These are phyloP conservation scores for Paratrypanosoma confusum DNA, from an alignment of 208 protist species.

Conservation along the genomic window DNA sequence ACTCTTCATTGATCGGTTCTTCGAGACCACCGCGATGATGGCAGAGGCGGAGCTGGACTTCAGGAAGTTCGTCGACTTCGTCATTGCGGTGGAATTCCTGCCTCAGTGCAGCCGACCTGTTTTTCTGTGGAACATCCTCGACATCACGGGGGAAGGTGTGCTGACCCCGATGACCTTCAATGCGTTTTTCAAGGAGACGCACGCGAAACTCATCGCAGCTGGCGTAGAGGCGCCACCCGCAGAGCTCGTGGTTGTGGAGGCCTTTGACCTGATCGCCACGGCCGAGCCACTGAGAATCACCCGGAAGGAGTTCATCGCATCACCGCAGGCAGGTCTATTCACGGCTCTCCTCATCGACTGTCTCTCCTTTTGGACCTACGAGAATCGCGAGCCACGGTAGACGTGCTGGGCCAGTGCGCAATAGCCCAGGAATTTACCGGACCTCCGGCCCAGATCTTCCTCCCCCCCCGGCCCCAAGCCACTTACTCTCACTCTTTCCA, in stretches of 20 bases:
- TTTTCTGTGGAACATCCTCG: slow-evolving; percentile 87
- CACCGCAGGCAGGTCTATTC: slow-evolving; percentile 73
- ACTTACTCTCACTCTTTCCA: too few species aligned
- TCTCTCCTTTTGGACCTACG: slow-evolving; percentile 84
- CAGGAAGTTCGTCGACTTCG: slow-evolving; percentile 89
- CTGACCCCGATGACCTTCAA: slow-evolving; percentile 71
- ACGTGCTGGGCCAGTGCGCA: too few species aligned
- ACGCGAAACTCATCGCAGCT: slow-evolving; percentile 58
- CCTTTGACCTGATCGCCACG: slow-evolving; percentile 84
- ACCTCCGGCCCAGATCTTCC: too few species aligned
- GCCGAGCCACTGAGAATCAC: slow-evolving; percentile 70
- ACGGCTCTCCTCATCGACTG: slow-evolving; percentile 81
- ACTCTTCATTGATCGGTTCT: slow-evolving; percentile 85
- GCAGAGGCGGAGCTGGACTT: slow-evolving; percentile 83
- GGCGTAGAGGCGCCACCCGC: slow-evolving; percentile 49
- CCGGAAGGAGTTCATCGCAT: slow-evolving; percentile 72
- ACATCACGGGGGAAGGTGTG: slow-evolving; percentile 54
- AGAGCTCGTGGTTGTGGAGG: slow-evolving; percentile 80
- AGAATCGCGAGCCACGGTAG: slow-evolving; percentile 70
- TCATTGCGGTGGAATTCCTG: slow-evolving; percentile 78
- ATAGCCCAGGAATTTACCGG: too few species aligned
- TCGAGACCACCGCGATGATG: slow-evolving; percentile 84
- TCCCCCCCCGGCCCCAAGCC: too few species aligned
- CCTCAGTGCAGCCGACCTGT: slow-evolving; percentile 59
- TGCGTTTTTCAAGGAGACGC: slow-evolving; percentile 82